A percentile compares a stretch with the other conserved stretches of the same genome.
These are phyloP conservation scores for Curvularia hawaiiensis DNA, from an alignment of 2,329 filamentous ascomycete species.

Conservation along the genomic window DNA sequence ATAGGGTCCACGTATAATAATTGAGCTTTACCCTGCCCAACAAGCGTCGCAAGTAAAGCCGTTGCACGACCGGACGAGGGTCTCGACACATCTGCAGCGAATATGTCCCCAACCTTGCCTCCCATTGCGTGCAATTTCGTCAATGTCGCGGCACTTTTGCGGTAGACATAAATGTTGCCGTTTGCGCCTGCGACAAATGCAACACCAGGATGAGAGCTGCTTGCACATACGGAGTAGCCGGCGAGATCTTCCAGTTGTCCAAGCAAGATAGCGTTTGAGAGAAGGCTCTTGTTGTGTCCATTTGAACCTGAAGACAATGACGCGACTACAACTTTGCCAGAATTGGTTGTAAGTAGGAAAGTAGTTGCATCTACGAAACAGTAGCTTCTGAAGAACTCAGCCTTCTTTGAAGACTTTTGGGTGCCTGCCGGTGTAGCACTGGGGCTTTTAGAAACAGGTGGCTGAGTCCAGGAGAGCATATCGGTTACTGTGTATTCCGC, in stretches of 20 bases:
- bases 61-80: constrained; percentile 17
- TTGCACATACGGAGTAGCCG: constrained; percentile 56
- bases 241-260: constrained; percentile 46
- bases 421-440: not conserved
- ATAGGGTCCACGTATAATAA: constrained; percentile 31
- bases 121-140: constrained; percentile 32
- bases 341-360: constrained; percentile 63
- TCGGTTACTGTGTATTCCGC: constrained; percentile 37
- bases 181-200: constrained; percentile 55
- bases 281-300: not conserved
- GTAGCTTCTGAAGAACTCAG: constrained; percentile 63
- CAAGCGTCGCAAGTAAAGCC: constrained; percentile 46
- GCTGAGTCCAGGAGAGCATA: constrained; percentile 24
- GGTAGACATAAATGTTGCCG: constrained; percentile 52
- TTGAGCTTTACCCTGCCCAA: constrained; percentile 45
- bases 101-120: constrained; percentile 52
- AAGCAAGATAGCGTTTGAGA: constrained; percentile 37
- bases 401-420: constrained; percentile 30
- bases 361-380: constrained; percentile 62
- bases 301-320: constrained; percentile 12
- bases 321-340: constrained; percentile 61
- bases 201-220: constrained; percentile 42
- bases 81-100: constrained; percentile 21
- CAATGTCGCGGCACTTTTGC: constrained; percentile 20
- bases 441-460: not conserved